Conservation (phyloP, 192 early-diverging fungal species). For the Coemansia erecta region DNA sequence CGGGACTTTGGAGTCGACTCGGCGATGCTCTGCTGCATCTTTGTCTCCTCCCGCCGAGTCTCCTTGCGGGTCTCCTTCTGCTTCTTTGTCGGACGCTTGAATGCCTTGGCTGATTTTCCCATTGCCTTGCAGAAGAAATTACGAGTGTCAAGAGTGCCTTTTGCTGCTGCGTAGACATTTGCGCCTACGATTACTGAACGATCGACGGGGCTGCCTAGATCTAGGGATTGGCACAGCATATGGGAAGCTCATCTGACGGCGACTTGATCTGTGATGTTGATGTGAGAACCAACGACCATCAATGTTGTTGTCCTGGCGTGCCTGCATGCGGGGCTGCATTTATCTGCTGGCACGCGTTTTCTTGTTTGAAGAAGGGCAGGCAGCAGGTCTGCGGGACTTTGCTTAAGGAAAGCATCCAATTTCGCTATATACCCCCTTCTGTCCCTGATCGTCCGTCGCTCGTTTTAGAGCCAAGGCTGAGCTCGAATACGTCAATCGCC, state of each 20-base stretch:
- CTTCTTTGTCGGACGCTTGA: constrained; percentile 64
- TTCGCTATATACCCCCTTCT: background rate
- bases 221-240: too few species aligned
- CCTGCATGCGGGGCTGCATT: background rate
- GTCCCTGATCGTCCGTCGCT: background rate
- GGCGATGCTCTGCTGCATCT: too few species aligned
- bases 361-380: constrained; percentile 5
- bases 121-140: constrained; percentile 26
- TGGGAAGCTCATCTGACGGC: too few species aligned
- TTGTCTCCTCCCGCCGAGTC: constrained; percentile 3
- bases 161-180: background rate
- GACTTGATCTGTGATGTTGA: too few species aligned
- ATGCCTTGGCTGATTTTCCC: constrained; percentile 70
- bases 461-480: too few species aligned
- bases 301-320: too few species aligned
- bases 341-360: background rate
- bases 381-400: too few species aligned
- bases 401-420: too few species aligned
- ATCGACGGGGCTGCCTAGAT: too few species aligned
- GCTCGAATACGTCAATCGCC: too few species aligned
- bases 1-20: background rate
- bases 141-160: background rate
- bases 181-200: too few species aligned
- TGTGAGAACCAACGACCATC: too few species aligned
- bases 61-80: constrained; percentile 57